Base-by-base conservation (phyloP, 371 early-diverging fungal species). In the Basidiobolus meristosporus region DNA sequence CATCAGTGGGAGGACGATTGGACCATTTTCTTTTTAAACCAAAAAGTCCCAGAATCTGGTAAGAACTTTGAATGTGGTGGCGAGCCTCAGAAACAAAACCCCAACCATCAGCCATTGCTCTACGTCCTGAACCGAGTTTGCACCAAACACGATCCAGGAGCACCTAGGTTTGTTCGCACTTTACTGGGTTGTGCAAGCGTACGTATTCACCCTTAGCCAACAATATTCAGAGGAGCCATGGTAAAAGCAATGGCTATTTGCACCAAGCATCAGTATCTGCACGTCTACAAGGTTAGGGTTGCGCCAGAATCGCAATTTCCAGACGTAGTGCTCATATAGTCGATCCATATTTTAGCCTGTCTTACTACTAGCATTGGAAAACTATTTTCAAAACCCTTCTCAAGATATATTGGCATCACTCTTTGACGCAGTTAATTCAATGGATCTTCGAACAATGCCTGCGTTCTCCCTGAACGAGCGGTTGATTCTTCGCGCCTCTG, bases 231-330 rank as follows among this genome's bases (percentile, higher is more conserved):
- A 53, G 91, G 91, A 26, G 91, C 91, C 1, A 62, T 71, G 36
- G 88, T 90, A 16, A 91, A 90, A 51, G 90, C 92, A 0, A 81
- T 95, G 81, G 90, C 96, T 2, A 77, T 95, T 30, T 83, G 86
- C 48, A 83, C 89, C 2, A 63, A 72, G 21, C 80, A 86, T 50
- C 81, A 76, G 43, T 90, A 80, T 56, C 63, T 92, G 21, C 88
- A 90, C 52, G 84, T 88, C 3, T 92, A 88, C 62, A 89, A 88
- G 71, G 90, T 80, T 63, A 34, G 35, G 14, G 40, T 4, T 10
- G 26, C 38, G n/a, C 23, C 35, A 28, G 17, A 12, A 26, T 33
- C 14, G 9, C 20, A 29, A 19, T 19, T 14, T 23, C 14, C 7
- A 15, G 39, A 19, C 22, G 12, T 10, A 12, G 23, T 36, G 29